These are phyloP conservation scores for Parastagonospora nodorum DNA, from an alignment of 2,329 filamentous ascomycete species.

Conservation along the genomic window DNA sequence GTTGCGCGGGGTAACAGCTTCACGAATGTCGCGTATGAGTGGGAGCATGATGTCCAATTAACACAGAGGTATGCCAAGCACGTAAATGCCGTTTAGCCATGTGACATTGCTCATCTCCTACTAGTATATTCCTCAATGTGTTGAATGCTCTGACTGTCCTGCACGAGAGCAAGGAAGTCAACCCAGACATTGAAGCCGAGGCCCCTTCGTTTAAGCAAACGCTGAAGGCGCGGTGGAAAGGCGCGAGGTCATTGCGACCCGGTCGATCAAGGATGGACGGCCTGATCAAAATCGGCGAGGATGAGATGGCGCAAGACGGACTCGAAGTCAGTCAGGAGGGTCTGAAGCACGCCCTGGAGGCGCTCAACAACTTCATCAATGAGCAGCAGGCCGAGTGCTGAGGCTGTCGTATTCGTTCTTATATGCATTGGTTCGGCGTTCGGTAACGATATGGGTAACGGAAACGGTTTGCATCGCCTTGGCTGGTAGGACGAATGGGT, in stretches of 20 bases:
- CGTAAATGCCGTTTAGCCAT: conserved; percentile 3
- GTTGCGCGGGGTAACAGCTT: conserved; percentile 45
- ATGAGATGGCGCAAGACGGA: conserved; percentile 36
- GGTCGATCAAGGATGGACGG: conserved; percentile 39
- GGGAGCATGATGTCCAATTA: conserved; percentile 43
- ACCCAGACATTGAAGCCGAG: conserved; percentile 35
- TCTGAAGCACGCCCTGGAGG: conserved; percentile 39
- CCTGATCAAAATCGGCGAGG: conserved; percentile 40
- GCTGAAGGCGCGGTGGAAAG: conserved; percentile 37
- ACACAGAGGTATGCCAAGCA: conserved; percentile 38
- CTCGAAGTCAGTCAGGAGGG: conserved; percentile 41
- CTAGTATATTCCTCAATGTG: conserved; percentile 44
- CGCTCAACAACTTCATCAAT: conserved; percentile 47
- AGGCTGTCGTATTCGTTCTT: conserved; percentile 13
- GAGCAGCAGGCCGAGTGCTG: conserved; percentile 40
- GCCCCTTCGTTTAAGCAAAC: conserved; percentile 40
- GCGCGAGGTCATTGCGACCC: conserved; percentile 35
- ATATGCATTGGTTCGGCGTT: conserved; percentile 26
- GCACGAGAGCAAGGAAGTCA: conserved; percentile 37
- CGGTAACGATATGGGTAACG: conserved; percentile 23
- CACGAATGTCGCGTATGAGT: conserved; percentile 35
- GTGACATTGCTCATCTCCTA: conserved; percentile 13
- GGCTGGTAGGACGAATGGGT: conserved; percentile 10
- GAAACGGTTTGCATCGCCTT: conserved; percentile 20
- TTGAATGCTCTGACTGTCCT: conserved; percentile 41